Evolutionary conservation across 2,329 filamentous ascomycete species (phyloP).

Genomic region (Thielaviopsis ethacetica): DNA sequence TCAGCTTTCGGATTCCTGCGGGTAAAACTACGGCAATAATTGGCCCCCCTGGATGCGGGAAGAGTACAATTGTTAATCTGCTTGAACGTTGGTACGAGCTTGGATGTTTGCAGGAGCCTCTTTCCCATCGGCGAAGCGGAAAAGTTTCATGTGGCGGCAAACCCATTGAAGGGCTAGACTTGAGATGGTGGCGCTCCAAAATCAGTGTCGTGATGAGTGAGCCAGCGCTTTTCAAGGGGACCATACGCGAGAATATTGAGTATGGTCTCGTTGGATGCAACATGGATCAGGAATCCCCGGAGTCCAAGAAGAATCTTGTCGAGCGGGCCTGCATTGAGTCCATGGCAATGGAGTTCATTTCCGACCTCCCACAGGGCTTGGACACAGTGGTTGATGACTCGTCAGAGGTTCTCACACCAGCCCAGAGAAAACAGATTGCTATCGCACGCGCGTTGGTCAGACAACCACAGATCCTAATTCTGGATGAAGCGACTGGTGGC

Average conservation of each 20-base stretch:
- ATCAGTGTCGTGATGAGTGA: slow-evolving; percentile 55
- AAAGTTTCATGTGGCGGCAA: slow-evolving; percentile 30
- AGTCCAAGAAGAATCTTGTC: slow-evolving; percentile 31
- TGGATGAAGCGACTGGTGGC: slow-evolving; percentile 51
- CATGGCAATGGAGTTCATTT: slow-evolving; percentile 35
- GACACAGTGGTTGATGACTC: slow-evolving; percentile 34
- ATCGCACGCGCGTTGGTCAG: slow-evolving; percentile 33
- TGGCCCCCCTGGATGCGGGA: slow-evolving; percentile 55
- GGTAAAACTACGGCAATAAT: slow-evolving; percentile 60
- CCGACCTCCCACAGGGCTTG: slow-evolving; percentile 25
- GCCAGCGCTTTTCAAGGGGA: slow-evolving; percentile 50
- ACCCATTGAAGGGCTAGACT: slow-evolving; percentile 38
- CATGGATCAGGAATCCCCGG: slow-evolving; percentile 29
- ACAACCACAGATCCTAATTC: slow-evolving; percentile 35
- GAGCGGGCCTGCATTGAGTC: slow-evolving; percentile 32
- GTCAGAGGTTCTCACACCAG: slow-evolving; percentile 41
- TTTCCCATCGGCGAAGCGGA: slow-evolving; percentile 22
- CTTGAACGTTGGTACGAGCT: slow-evolving; percentile 56
- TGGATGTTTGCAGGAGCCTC: background rate
- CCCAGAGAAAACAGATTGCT: slow-evolving; percentile 47
- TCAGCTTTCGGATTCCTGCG: slow-evolving; percentile 41
- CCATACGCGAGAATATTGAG: slow-evolving; percentile 35
- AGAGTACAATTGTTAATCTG: slow-evolving; percentile 57
- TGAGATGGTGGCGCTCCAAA: slow-evolving; percentile 46
- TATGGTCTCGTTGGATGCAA: slow-evolving; percentile 25